These are phyloP conservation scores for Filobasidium uniguttulatum DNA, from an alignment of 1,284 basidiomycete species.

Conservation along the genomic window DNA sequence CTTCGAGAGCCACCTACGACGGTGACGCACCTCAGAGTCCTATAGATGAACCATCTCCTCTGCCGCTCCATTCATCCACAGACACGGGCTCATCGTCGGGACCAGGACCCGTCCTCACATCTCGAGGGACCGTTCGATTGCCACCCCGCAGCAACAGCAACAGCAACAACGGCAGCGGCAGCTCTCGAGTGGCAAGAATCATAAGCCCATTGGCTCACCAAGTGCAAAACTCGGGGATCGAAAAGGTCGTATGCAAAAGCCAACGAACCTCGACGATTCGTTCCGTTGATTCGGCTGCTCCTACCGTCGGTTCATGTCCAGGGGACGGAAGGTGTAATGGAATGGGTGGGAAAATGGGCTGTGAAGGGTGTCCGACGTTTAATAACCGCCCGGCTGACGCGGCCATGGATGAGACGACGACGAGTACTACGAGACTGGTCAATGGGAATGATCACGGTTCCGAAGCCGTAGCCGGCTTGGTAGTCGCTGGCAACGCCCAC, in stretches of 20 bases:
- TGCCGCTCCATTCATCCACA: background rate
- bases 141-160: background rate
- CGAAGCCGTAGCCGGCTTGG: slow-evolving; percentile 2
- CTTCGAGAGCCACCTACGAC: background rate
- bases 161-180: background rate
- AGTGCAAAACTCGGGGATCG: background rate
- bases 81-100: background rate
- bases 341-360: slow-evolving; percentile 76
- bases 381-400: slow-evolving; percentile 51
- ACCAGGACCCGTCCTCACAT: background rate
- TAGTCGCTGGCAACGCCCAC: background rate
- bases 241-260: background rate
- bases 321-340: slow-evolving; percentile 92
- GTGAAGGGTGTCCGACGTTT: slow-evolving; percentile 83
- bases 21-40: background rate
- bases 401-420: background rate
- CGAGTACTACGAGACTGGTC: background rate
- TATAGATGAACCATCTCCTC: background rate
- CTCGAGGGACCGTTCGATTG: background rate
- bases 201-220: background rate
- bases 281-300: background rate
- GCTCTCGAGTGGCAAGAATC: background rate
- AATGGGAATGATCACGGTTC: background rate
- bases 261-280: background rate
- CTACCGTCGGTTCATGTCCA: slow-evolving; percentile 59